Evolutionary conservation across 2,329 filamentous ascomycete species (phyloP), one percentile per base, ranked within the genome.

Genomic region (Claviceps pazoutovae): DNA sequence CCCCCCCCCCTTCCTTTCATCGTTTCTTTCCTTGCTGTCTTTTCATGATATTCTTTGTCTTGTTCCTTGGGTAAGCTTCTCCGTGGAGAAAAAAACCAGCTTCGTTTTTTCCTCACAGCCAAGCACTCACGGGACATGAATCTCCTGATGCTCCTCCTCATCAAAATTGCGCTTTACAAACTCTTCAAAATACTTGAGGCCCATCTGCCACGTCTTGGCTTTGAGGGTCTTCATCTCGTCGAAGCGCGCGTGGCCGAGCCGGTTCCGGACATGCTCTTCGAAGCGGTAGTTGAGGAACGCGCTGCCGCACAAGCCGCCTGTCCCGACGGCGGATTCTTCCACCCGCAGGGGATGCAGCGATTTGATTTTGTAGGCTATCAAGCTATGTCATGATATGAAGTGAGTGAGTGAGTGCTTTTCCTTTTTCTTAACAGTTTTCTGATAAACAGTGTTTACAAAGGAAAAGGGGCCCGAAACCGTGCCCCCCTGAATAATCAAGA

Each of bases 101-200:
- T 4, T 34, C 30, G 30, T 34, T 9, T 11, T 11, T 8, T 34
- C 30, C 9, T 11, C 30, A 34, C 9, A 34, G 30, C 30, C 9
- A 11, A 34, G 30, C 0, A 73, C 76, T 57, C 67, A 80, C 76
- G 86, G 86, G 4, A 90, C 78, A 53, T 88, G 88, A 53, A 89
- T 79, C 62, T 90, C 86, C 48, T 82, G 75, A 56, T 86, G 79
- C 61, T 88, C 85, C 46, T 88, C 84, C 59, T 86, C 83, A 62
- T 86, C 84, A 62, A 90, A 91, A 61, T 88, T 89, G 14, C 86
- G 77, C 68, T 91, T 91, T 14, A 91, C 85, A 62, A 88, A 89
- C 62, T 90, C 85, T 60, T 91, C 86, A 65, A 88, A 91, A 61
- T 88, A 89, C 51, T 80, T 78, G 49, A 90, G 70, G 2, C 82